phyloP scores from a whole-genome alignment of 1,284 basidiomycete genomes.

The Cryptococcus sp. region DNA sequence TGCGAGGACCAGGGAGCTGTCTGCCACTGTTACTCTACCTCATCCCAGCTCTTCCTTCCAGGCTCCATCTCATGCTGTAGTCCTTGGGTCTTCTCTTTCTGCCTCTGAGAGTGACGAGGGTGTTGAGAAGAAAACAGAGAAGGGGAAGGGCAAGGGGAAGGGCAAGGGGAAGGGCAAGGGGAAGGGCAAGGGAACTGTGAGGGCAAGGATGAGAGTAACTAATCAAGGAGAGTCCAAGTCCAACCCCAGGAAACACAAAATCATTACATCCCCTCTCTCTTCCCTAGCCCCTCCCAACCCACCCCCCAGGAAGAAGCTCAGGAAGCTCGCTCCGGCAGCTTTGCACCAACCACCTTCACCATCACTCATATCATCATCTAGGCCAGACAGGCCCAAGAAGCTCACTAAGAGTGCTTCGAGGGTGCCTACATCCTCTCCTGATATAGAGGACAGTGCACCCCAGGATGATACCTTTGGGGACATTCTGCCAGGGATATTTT shows the following conservation, averaged over 20 bases:
- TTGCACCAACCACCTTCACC: not conserved
- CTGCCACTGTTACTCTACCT: not conserved
- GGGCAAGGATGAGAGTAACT: no score
- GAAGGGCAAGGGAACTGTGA: no score
- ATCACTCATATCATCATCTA: no score
- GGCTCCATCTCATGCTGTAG: not conserved
- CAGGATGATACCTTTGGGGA: not conserved
- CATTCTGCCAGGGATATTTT: no score
- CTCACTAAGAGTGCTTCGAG: no score
- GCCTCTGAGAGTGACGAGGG: not conserved
- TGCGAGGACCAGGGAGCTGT: no score
- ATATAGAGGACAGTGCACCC: not conserved
- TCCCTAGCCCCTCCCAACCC: not conserved
- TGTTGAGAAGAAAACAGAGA: no score
- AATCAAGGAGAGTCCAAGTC: conserved; percentile 7
- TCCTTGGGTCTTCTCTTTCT: conserved; percentile 10
- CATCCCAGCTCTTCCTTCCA: not conserved
- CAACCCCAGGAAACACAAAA: conserved; percentile 6
- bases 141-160: no score
- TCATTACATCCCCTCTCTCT: not conserved
- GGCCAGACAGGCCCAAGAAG: not conserved
- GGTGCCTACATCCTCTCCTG: not conserved
- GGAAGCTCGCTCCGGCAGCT: not conserved
- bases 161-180: no score
- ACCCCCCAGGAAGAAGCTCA: not conserved